Percentiles rank a stretch among this genome's conserved stretches.
Conservation (phyloP, 805 yeast genomes). For the Pichia paraexigua region DNA sequence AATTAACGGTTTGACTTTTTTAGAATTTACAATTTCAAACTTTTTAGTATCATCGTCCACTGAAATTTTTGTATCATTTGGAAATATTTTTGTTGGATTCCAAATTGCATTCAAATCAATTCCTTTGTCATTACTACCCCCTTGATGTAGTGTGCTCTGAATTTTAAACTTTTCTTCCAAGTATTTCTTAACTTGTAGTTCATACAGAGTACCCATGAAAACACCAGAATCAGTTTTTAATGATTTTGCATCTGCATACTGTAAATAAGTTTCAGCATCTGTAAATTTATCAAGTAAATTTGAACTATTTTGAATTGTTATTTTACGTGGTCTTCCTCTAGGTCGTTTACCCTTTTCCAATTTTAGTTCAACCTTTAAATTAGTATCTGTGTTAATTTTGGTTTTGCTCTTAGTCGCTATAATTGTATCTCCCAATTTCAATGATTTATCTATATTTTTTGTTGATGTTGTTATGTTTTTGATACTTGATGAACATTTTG, state of each 20-base stretch:
- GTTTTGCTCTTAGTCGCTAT: background rate
- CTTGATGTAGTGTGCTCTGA: constrained; percentile 34
- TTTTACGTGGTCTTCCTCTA: constrained; percentile 8
- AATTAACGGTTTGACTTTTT: constrained; percentile 20
- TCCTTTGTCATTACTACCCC: constrained; percentile 53
- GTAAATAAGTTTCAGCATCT: constrained; percentile 26
- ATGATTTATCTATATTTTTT: background rate
- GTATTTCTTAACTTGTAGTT: constrained; percentile 34
- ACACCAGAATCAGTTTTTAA: constrained; percentile 40
- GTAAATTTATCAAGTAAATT: constrained; percentile 2
- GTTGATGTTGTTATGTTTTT: background rate
- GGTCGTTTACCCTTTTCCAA: constrained; percentile 5
- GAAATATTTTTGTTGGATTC: constrained; percentile 28
- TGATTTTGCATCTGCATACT: constrained; percentile 26
- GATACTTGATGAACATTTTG: constrained; percentile 1
- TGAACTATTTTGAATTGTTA: background rate
- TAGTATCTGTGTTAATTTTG: background rate
- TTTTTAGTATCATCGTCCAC: background rate
- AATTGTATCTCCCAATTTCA: background rate
- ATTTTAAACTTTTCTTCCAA: constrained; percentile 34
- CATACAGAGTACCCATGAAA: constrained; percentile 50
- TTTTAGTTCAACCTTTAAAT: background rate
- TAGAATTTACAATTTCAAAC: constrained; percentile 20
- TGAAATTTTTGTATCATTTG: background rate
- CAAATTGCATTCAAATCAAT: constrained; percentile 48